Percentiles rank a stretch among this genome's conserved stretches.
These are phyloP conservation scores for Bimuria novae-zelandiae DNA, from an alignment of 2,329 filamentous ascomycete species.

Conservation along the genomic window DNA sequence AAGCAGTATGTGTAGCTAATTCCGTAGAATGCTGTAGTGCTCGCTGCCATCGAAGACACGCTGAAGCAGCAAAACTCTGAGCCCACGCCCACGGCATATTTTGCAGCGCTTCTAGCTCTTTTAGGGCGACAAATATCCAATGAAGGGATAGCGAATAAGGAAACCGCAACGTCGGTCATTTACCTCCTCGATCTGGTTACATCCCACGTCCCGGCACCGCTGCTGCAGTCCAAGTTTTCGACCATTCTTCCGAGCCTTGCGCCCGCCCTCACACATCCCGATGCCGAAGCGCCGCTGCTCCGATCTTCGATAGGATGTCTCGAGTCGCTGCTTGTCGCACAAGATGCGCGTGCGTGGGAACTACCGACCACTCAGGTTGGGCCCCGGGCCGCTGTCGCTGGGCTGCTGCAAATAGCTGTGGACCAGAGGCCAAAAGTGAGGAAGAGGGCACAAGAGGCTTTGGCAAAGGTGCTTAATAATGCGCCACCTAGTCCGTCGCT, in stretches of 20 bases:
- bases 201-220: constrained; percentile 78
- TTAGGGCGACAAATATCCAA: constrained; percentile 74
- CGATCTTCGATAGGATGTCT: constrained; percentile 89
- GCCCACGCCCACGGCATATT: constrained; percentile 86
- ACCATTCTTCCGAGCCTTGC: constrained; percentile 88
- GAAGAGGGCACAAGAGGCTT: constrained; percentile 87
- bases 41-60: constrained; percentile 90
- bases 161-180: constrained; percentile 82
- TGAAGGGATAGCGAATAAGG: constrained; percentile 73
- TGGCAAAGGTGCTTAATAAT: constrained; percentile 79
- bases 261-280: constrained; percentile 76
- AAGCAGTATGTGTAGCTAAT: not conserved
- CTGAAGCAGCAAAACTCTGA: constrained; percentile 85
- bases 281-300: constrained; percentile 85
- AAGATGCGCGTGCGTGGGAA: constrained; percentile 87
- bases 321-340: constrained; percentile 86
- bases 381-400: constrained; percentile 84
- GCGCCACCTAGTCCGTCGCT: constrained; percentile 89
- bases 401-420: constrained; percentile 80
- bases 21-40: constrained; percentile 76
- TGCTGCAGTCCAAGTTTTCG: constrained; percentile 92
- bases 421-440: constrained; percentile 92
- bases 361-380: constrained; percentile 81
- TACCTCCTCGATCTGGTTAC: constrained; percentile 95
- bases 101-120: constrained; percentile 89